These are phyloP conservation scores for Nicotiana noctiflora DNA, from an alignment of 257 asterid genomes.

Conservation along the genomic window DNA sequence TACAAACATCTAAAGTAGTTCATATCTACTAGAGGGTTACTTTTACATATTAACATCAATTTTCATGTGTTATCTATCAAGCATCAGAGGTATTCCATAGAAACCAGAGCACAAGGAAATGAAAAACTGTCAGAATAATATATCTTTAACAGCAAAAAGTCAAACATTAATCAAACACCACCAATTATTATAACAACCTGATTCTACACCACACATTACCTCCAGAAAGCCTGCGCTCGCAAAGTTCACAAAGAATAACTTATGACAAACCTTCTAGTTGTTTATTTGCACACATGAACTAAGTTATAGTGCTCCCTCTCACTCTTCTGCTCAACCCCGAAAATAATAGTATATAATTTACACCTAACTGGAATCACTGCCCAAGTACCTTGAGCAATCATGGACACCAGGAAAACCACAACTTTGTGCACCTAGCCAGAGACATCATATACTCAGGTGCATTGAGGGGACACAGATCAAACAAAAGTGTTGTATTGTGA, in stretches of 20 bases:
- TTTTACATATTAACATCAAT: neutral
- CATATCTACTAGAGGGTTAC: neutral
- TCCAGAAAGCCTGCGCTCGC: neutral
- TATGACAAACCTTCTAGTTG: neutral
- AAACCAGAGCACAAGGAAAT: neutral
- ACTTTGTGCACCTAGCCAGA: neutral
- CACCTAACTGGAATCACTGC: neutral
- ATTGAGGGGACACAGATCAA: neutral
- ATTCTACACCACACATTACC: neutral
- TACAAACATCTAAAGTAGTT: neutral
- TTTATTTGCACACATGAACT: neutral
- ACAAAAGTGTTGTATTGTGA: too few species aligned
- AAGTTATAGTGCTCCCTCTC: neutral
- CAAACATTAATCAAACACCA: neutral
- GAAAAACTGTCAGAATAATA: neutral
- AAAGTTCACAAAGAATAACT: neutral
- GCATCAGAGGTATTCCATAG: neutral
- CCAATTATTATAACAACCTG: neutral
- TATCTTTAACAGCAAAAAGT: neutral
- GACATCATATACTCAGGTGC: neutral
- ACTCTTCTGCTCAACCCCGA: neutral
- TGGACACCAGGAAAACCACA: neutral
- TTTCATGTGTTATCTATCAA: neutral
- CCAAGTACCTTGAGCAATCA: neutral
- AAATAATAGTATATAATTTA: neutral